A percentile compares a stretch with the other conserved stretches of the same genome.
Evolutionary conservation across 225 moss, liverwort and hornwort genomes (phyloP).

Genomic region (Polytrichum formosum): DNA sequence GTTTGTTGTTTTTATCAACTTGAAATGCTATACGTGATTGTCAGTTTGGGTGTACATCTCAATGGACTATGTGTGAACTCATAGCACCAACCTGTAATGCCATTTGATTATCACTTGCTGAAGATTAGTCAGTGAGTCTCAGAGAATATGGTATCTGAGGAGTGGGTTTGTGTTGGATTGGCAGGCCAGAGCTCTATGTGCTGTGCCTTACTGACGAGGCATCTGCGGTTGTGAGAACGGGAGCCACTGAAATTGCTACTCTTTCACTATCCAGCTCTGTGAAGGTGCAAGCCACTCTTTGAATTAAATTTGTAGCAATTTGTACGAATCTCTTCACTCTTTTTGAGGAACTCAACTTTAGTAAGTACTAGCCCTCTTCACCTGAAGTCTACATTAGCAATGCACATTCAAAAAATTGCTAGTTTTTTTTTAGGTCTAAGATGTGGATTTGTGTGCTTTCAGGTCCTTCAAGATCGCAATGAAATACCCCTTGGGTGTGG

Average conservation of each 20-base stretch:
- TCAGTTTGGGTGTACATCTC: too few species aligned
- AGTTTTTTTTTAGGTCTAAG: neutral
- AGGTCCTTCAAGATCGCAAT: slow-evolving; percentile 55
- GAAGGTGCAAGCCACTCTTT: slow-evolving; percentile 30
- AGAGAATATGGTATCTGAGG: neutral
- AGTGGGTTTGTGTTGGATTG: slow-evolving; percentile 7
- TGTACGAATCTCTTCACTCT: too few species aligned
- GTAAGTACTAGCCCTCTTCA: too few species aligned
- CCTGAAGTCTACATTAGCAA: too few species aligned
- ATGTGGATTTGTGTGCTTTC: slow-evolving; percentile 8
- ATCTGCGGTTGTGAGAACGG: slow-evolving; percentile 40
- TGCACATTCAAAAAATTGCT: too few species aligned
- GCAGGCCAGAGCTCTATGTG: slow-evolving; percentile 68
- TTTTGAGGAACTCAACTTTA: too few species aligned
- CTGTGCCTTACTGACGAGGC: slow-evolving; percentile 50
- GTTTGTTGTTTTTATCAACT: too few species aligned
- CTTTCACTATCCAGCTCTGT: slow-evolving; percentile 60
- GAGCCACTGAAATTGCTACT: slow-evolving; percentile 64
- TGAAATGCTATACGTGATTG: too few species aligned
- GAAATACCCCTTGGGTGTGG: slow-evolving; percentile 69
- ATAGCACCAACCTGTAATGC: too few species aligned
- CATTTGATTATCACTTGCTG: neutral
- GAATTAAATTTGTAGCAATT: too few species aligned
- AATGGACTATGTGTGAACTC: too few species aligned
- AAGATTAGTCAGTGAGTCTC: too few species aligned